Evolutionary conservation across 2,329 filamentous ascomycete genomes (phyloP).

Genomic region (Cercospora canescens): DNA sequence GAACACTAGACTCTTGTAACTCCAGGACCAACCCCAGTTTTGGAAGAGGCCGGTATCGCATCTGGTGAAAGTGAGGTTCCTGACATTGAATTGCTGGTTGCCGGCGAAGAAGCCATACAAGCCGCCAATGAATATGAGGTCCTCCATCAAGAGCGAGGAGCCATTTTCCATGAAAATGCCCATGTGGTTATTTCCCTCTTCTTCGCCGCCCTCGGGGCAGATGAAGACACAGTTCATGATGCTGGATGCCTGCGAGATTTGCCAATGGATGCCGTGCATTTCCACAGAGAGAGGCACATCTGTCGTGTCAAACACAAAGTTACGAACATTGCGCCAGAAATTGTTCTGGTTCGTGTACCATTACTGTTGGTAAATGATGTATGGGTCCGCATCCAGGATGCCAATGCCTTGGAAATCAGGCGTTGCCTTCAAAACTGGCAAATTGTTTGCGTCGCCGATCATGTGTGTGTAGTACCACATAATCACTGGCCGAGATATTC

Average conservation of each 20-base stretch:
- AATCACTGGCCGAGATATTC: conserved; percentile 75
- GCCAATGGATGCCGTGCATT: conserved; percentile 63
- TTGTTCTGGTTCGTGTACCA: conserved; percentile 41
- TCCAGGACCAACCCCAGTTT: conserved; percentile 92
- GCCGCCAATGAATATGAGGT: conserved; percentile 81
- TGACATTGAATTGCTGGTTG: conserved; percentile 83
- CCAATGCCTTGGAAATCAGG: conserved; percentile 35
- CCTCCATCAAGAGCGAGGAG: conserved; percentile 75
- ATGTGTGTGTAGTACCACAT: conserved; percentile 94
- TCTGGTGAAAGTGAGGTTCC: conserved; percentile 78
- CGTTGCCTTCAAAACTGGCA: conserved; percentile 59
- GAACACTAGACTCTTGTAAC: conserved; percentile 73
- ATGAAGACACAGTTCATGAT: conserved; percentile 61
- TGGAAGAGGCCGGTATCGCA: conserved; percentile 82
- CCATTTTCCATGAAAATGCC: conserved; percentile 66
- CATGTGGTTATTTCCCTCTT: conserved; percentile 47
- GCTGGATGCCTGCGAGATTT: conserved; percentile 63
- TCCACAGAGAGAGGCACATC: conserved; percentile 22
- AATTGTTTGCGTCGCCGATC: conserved; percentile 72
- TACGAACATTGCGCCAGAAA: conserved; percentile 60
- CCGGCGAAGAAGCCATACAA: conserved; percentile 76
- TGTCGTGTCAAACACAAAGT: conserved; percentile 57
- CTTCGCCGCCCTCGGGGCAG: conserved; percentile 38
- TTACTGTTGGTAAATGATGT: conserved; percentile 34
- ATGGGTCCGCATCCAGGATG: conserved; percentile 36